These are phyloP conservation scores for Isoetes taiwanensis DNA, from an alignment of 75 land plant genomes.

Conservation along the genomic window DNA sequence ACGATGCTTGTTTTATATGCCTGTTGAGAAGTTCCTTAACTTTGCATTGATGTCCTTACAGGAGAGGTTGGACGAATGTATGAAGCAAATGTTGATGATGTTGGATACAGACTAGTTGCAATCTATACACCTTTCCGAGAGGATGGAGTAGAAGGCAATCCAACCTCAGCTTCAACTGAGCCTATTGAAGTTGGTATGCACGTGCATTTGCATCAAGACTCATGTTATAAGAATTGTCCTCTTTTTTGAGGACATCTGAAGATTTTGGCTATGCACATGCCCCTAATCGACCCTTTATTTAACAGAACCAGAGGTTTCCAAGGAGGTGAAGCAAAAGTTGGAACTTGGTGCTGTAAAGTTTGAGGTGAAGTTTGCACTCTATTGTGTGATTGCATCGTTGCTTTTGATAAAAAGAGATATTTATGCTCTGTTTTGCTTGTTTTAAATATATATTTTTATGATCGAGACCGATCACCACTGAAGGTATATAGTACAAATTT, in stretches of 20 bases:
- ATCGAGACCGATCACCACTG: not conserved
- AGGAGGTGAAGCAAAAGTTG: slow-evolving; percentile 9
- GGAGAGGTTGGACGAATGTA: slow-evolving; percentile 11
- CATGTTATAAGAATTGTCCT: not conserved
- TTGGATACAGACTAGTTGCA: slow-evolving; percentile 10
- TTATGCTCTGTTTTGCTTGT: not conserved
- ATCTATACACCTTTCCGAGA: slow-evolving; percentile 8
- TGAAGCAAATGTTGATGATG: slow-evolving; percentile 14
- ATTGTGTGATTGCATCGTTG: not conserved
- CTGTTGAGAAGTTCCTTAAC: not conserved
- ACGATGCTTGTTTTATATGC: not conserved
- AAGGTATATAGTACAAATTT: not conserved
- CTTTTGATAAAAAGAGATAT: no score
- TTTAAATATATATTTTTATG: not conserved
- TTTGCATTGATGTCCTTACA: not conserved
- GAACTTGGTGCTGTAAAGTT: slow-evolving; percentile 9
- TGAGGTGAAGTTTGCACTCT: not conserved
- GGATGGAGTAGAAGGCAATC: slow-evolving; percentile 9
- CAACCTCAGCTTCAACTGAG: slow-evolving; percentile 9
- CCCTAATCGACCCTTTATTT: no score
- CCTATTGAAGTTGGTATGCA: slow-evolving; percentile 9
- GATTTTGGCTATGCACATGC: no score
- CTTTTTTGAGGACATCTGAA: no score
- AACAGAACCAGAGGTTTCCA: slow-evolving; percentile 3
- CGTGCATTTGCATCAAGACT: not conserved